Evolutionary conservation across 2,329 filamentous ascomycete genomes (phyloP), one percentile per base, ranked within the genome.

Genomic region (Cryphonectria radicalis): DNA sequence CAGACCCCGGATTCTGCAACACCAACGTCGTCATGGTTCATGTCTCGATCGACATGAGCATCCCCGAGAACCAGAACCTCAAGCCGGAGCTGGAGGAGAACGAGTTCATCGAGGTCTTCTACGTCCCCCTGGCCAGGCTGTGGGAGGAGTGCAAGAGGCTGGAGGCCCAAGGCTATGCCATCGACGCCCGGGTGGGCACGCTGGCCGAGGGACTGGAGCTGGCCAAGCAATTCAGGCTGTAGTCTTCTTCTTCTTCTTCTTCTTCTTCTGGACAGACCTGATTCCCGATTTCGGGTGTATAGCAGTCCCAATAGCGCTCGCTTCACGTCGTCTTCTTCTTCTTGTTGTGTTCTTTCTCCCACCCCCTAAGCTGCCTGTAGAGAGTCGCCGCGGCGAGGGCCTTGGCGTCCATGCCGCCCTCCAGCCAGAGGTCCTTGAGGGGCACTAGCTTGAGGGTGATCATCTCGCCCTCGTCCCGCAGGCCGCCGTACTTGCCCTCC

Each of bases 91-190:
- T 95, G 8, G 92, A 95, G 78, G 92, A 94, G 37, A 91, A 90
- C 74, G 93, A 95, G 81, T 95, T 94, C 78, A 95, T 95, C 77
- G 92, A 95, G 79, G 90, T 91, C 46, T 95, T 95, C 76, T 88
- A 87, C 11, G 85, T 93, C 10, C 90, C 90, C 7, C 78, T 95
- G 60, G 82, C 81, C 28, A 83, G 86, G 19, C 80, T 95, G 55
- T 94, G 91, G 83, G 85, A 85, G 0, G 89, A 92, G 77, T 90
- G 90, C 77, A 89, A 89, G 78, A 86, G 80, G 74, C 83, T 94
- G 0, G 92, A 94, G 77, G 82, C 82, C 2, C 84, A 93, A 74
- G 93, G 93, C 0, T 94, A 88, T 79, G 93, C 91, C 0, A 93
- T 96, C 75, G 93, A 96, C 80, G 92, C 92, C 7, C 85, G 93